Conservation (phyloP, 495 filamentous ascomycete genomes). For the Penicillium canariense region DNA sequence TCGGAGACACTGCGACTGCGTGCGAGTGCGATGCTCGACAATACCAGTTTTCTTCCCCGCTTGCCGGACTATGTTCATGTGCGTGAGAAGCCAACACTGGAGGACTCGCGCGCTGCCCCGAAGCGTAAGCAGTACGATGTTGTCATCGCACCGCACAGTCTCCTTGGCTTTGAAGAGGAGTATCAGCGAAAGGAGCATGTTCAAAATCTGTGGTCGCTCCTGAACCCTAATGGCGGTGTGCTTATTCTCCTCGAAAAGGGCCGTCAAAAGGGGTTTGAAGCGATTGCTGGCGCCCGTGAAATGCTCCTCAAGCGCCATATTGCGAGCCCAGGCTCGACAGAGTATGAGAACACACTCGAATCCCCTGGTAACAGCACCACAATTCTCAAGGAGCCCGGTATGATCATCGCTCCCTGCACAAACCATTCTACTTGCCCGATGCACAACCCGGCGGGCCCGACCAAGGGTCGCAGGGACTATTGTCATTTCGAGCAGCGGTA, state of each 20-base stretch:
- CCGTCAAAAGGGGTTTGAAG: conserved; percentile 85
- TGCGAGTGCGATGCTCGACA: conserved; percentile 71
- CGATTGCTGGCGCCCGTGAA: conserved; percentile 77
- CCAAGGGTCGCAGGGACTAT: conserved; percentile 74
- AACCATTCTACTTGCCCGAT: conserved; percentile 88
- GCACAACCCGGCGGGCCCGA: conserved; percentile 68
- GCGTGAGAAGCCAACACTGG: conserved; percentile 45
- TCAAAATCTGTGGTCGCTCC: conserved; percentile 83
- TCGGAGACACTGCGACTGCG: conserved; percentile 70
- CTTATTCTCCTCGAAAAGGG: conserved; percentile 91
- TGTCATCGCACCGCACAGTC: conserved; percentile 81
- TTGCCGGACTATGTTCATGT: conserved; percentile 85
- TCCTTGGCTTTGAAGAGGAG: conserved; percentile 70
- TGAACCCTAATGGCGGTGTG: conserved; percentile 81
- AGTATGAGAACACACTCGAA: conserved; percentile 41
- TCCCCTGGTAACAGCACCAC: conserved; percentile 34
- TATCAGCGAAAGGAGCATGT: conserved; percentile 72
- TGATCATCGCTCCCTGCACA: conserved; percentile 95
- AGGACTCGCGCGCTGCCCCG: conserved; percentile 40
- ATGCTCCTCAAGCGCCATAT: conserved; percentile 75
- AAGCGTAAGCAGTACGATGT: conserved; percentile 81
- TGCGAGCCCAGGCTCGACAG: conserved; percentile 56
- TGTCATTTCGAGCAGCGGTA: conserved; percentile 91
- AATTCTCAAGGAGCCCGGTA: conserved; percentile 66
- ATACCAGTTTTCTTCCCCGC: conserved; percentile 89